Percentiles rank a stretch among this genome's conserved stretches.
These are phyloP conservation scores for Phytopythium montanum DNA, from an alignment of 352 stramenopile genomes.

Conservation along the genomic window DNA sequence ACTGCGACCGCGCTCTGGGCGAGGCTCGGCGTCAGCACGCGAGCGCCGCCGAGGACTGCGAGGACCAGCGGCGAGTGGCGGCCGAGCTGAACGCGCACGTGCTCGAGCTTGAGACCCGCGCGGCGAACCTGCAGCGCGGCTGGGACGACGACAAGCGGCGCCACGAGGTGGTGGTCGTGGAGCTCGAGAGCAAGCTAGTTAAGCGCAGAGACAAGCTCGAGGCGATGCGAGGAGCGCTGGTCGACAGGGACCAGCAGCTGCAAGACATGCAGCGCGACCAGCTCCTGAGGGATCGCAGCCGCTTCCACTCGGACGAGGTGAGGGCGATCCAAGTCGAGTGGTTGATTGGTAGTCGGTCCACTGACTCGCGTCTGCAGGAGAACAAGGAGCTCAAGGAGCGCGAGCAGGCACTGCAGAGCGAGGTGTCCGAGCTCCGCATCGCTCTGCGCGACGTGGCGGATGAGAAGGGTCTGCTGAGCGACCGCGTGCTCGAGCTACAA, in stretches of 20 bases:
- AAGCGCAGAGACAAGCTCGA: constrained; percentile 39
- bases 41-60: constrained; percentile 28
- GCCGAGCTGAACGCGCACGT: constrained; percentile 24
- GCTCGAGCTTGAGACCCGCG: constrained; percentile 33
- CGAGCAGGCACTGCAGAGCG: constrained; percentile 47
- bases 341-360: neutral
- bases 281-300: constrained; percentile 28
- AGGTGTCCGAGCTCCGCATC: constrained; percentile 52
- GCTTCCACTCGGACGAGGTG: constrained; percentile 47
- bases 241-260: constrained; percentile 46
- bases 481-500: constrained; percentile 48
- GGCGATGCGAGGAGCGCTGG: constrained; percentile 30
- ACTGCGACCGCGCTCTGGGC: constrained; percentile 56
- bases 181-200: constrained; percentile 36
- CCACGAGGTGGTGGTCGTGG: constrained; percentile 22
- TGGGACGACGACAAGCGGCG: constrained; percentile 14
- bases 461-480: constrained; percentile 48
- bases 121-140: constrained; percentile 18
- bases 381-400: constrained; percentile 45
- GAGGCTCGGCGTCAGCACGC: constrained; percentile 39
- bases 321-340: neutral
- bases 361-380: constrained; percentile 12
- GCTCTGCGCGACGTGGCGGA: constrained; percentile 43
- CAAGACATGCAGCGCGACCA: constrained; percentile 39
- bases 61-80: constrained; percentile 39